Evolutionary conservation across 305 asterid species (phyloP), one percentile per base, ranked within the genome.

Genomic region (Galium porrigens): DNA sequence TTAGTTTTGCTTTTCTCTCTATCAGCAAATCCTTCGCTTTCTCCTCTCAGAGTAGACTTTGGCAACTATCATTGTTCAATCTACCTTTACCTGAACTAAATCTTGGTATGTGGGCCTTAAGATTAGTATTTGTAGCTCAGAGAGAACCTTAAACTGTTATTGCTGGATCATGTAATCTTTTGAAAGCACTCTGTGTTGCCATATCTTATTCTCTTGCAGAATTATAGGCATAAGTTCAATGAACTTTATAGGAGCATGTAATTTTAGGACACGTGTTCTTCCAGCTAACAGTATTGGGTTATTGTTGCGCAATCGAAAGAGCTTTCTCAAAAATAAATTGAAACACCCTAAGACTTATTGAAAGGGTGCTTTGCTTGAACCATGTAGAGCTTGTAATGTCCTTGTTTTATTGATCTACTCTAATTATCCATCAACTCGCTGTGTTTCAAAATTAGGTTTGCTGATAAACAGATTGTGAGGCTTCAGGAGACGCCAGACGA

Each of bases 401-500:
- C 63, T 44, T 2, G 9, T 25, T 14, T 11, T 61, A 60, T 49
- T 14, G 52, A 36, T 12, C 20, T 36, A 22, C 30, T 9, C 10
- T 20, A 61, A 14, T n/a, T 34, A 10, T 30, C 37, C n/a, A 25
- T 61, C 64, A 52, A 68, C 65, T 62, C 29, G 22, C 59, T 17
- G 18, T 65, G 11, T 64, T 64, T 53, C 25, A 2, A 33, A 46
- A 60, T 66, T 42, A 94, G 97, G 83, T 94, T 87, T 85, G 89
- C 94, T 58, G 97, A 89, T 79, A 94, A 94, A 81, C 99, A 94
- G 85, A 83, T 94, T 30, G 97, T 94, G 79, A 89, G 94, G 76
- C 84, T 94, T 69, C 99, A 94, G 81, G 99, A 94, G 77, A 94
- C 95, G 36, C 99, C 97, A n/a, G 95, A 94, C 79, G 96, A 94